phyloP scores from a whole-genome alignment of 2,329 filamentous ascomycete species.

The Aureobasidium subglaciale region DNA sequence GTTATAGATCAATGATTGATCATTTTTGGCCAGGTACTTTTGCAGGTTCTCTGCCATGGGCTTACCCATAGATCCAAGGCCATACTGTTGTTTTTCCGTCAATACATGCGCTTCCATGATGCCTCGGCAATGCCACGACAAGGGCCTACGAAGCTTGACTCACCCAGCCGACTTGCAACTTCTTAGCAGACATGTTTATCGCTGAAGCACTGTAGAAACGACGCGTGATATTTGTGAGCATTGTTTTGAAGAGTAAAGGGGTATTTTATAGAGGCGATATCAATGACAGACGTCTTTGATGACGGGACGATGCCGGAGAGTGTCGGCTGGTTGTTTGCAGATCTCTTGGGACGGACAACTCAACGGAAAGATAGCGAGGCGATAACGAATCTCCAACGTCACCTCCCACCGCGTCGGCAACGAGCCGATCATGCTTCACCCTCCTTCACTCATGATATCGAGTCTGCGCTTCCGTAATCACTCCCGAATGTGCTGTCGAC shows the following conservation, averaged over 20 bases:
- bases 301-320: constrained; percentile 3
- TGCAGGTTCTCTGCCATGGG: constrained; percentile 40
- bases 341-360: constrained; percentile 1
- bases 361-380: constrained; percentile 1
- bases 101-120: neutral
- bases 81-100: constrained; percentile 22
- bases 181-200: constrained; percentile 4
- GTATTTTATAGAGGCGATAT: neutral
- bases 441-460: too few species aligned
- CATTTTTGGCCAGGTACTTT: constrained; percentile 27
- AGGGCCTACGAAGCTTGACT: neutral
- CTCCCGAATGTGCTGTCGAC: too few species aligned
- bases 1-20: constrained; percentile 10
- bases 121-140: neutral
- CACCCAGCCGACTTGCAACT: constrained; percentile 15
- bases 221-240: neutral
- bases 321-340: neutral
- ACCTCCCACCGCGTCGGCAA: too few species aligned
- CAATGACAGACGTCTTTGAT: neutral
- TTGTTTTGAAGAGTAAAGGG: neutral
- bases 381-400: too few species aligned
- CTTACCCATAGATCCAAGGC: constrained; percentile 40
- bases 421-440: too few species aligned
- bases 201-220: constrained; percentile 3
- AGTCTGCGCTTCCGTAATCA: too few species aligned